Conservation (phyloP, 306 rosid genomes). For the Mimosa bimucronata region DNA sequence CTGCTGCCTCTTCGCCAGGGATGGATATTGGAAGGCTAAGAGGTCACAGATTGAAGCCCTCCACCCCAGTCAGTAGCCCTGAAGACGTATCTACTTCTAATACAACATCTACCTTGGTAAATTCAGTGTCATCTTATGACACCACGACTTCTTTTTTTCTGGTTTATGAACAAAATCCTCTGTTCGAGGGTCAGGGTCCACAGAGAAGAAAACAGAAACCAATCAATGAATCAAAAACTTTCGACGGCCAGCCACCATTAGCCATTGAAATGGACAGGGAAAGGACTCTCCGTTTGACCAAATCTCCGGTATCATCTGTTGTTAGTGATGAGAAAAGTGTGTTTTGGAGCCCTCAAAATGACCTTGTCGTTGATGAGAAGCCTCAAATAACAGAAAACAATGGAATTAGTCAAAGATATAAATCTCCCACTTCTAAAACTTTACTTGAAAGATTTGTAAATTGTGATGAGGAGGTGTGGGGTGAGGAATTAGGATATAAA, state of each 20-base stretch:
- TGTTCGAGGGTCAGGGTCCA: slow-evolving; percentile 60
- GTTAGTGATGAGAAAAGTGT: slow-evolving; percentile 45
- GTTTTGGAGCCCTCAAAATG: slow-evolving; percentile 66
- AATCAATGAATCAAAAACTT: slow-evolving; percentile 43
- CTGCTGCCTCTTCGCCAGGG: slow-evolving; percentile 75
- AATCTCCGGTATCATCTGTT: slow-evolving; percentile 47
- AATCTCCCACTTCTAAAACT: slow-evolving; percentile 60
- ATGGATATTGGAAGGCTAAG: slow-evolving; percentile 50
- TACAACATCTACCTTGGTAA: slow-evolving; percentile 60
- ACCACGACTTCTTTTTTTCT: slow-evolving; percentile 63
- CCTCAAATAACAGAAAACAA: slow-evolving; percentile 39
- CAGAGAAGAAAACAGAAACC: slow-evolving; percentile 42
- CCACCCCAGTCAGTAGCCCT: slow-evolving; percentile 88
- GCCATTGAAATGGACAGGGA: slow-evolving; percentile 54
- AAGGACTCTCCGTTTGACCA: slow-evolving; percentile 35
- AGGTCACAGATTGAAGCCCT: slow-evolving; percentile 69
- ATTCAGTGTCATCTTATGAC: slow-evolving; percentile 64
- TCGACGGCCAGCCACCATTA: slow-evolving; percentile 46
- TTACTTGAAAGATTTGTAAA: slow-evolving; percentile 46
- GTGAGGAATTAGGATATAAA: slow-evolving; percentile 37
- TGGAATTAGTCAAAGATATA: slow-evolving; percentile 40
- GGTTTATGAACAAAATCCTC: slow-evolving; percentile 84
- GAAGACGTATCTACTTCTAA: slow-evolving; percentile 68
- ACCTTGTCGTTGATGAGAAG: slow-evolving; percentile 53
- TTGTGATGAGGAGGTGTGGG: slow-evolving; percentile 48